Conservation (phyloP, 1,284 basidiomycete genomes). For the Ustilago crameri region DNA sequence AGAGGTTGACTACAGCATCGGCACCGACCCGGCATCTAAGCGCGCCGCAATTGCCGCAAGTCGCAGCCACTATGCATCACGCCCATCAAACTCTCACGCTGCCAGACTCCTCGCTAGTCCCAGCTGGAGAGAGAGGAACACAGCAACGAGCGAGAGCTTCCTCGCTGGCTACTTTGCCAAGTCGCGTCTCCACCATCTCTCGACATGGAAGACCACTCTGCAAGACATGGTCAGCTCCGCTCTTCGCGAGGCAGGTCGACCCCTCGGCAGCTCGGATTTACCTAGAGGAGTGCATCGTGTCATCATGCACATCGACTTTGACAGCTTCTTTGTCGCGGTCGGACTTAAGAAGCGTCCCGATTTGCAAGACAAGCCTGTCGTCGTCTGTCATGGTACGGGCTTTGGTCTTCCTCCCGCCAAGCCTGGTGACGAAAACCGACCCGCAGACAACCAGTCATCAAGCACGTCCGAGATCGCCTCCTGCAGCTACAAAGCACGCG, state of each 20-base stretch:
- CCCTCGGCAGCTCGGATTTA: conserved; percentile 72
- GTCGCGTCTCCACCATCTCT: conserved; percentile 88
- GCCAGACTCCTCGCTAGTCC: conserved; percentile 55
- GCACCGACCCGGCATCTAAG: conserved; percentile 45
- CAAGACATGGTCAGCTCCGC: conserved; percentile 77
- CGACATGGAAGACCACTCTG: conserved; percentile 91
- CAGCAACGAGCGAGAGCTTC: conserved; percentile 83
- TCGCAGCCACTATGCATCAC: conserved; percentile 41
- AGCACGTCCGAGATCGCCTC: conserved; percentile 82
- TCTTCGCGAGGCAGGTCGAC: conserved; percentile 75
- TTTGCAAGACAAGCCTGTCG: conserved; percentile 75
- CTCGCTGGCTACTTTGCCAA: conserved; percentile 90
- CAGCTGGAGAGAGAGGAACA: conserved; percentile 84
- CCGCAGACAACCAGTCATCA: conserved; percentile 37
- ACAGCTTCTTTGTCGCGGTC: conserved; percentile 87
- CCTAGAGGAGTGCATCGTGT: conserved; percentile 66
- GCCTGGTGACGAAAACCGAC: conserved; percentile 25
- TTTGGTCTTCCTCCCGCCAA: conserved; percentile 26
- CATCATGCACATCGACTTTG: conserved; percentile 74
- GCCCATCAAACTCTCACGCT: conserved; percentile 54
- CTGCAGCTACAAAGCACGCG: conserved; percentile 90
- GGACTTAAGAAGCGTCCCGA: conserved; percentile 58
- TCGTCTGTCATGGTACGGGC: conserved; percentile 85
- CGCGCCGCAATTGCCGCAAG: conserved; percentile 27
- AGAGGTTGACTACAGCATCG: conserved; percentile 32